Conservation (phyloP, 345 rosid species). For the Citrus trifoliata region DNA sequence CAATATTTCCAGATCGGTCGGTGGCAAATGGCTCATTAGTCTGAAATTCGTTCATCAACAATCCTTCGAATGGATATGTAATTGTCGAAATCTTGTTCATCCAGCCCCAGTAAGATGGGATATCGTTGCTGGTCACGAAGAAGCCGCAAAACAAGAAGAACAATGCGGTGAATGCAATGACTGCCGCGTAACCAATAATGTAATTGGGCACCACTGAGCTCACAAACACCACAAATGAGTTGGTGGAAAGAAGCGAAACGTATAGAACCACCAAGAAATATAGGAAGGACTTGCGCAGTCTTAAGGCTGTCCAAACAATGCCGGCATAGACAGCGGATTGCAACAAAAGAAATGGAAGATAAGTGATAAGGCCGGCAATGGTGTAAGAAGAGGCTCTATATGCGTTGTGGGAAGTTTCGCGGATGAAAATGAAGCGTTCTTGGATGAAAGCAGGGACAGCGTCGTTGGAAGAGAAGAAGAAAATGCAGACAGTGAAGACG, state of each 20-base stretch:
- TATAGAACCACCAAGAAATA: slow-evolving; percentile 60
- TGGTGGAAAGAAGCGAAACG: slow-evolving; percentile 58
- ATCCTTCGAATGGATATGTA: slow-evolving; percentile 66
- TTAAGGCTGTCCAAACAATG: slow-evolving; percentile 53
- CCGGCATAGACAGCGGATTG: slow-evolving; percentile 53
- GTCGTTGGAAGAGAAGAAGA: slow-evolving; percentile 76
- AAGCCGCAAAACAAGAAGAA: slow-evolving; percentile 72
- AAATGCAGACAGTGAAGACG: slow-evolving; percentile 61
- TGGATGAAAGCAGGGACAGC: slow-evolving; percentile 73
- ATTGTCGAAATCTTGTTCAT: slow-evolving; percentile 73
- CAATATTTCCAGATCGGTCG: not conserved
- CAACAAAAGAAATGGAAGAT: slow-evolving; percentile 55
- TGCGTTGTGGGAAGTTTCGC: slow-evolving; percentile 66
- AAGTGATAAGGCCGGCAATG: slow-evolving; percentile 56
- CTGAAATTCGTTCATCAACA: slow-evolving; percentile 63
- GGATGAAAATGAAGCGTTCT: slow-evolving; percentile 61
- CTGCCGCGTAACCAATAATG: slow-evolving; percentile 62
- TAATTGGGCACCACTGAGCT: slow-evolving; percentile 69
- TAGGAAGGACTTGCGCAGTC: slow-evolving; percentile 44
- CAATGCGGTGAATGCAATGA: slow-evolving; percentile 63
- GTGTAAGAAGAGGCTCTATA: slow-evolving; percentile 67
- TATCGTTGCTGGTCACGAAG: slow-evolving; percentile 51
- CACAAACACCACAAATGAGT: slow-evolving; percentile 67
- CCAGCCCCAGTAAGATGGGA: slow-evolving; percentile 56
- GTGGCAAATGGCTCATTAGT: slow-evolving; percentile 19